Conservation (phyloP, 139 green algal genomes). For the Monoraphidium neglectum region DNA sequence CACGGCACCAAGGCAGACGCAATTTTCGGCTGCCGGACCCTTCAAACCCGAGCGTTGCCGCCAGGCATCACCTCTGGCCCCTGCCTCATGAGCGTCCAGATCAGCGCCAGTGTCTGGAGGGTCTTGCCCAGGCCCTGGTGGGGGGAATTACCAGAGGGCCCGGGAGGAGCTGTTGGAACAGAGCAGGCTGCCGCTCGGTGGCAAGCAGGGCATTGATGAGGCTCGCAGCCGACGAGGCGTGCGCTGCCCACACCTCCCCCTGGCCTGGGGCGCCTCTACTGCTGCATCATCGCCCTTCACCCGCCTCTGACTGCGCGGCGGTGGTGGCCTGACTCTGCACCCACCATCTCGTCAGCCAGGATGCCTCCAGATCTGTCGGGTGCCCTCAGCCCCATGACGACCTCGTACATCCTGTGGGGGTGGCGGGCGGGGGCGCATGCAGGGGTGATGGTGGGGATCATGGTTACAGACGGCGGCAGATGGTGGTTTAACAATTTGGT, state of each 20-base stretch:
- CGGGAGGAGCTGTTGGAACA: background rate
- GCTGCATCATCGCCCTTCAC: too few relatives aligned
- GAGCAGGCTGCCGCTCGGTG: background rate
- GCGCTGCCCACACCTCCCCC: background rate
- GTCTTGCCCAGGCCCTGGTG: constrained; percentile 63
- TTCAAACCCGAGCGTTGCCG: too few relatives aligned
- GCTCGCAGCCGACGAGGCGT: background rate
- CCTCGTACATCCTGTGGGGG: background rate
- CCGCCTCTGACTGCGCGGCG: too few relatives aligned
- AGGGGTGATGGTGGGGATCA: background rate
- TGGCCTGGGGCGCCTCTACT: too few relatives aligned
- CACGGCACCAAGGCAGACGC: too few relatives aligned
- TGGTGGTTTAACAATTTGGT: too few relatives aligned
- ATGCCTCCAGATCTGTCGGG: constrained; percentile 56
- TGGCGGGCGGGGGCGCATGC: too few relatives aligned
- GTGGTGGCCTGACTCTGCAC: too few relatives aligned
- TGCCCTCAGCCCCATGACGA: constrained; percentile 15
- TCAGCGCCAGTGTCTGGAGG: constrained; percentile 76
- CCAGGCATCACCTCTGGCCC: constrained; percentile 47
- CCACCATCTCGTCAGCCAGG: constrained; percentile 85
- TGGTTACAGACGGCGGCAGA: background rate
- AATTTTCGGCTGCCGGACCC: too few relatives aligned
- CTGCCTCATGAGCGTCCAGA: constrained; percentile 82
- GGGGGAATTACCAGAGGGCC: background rate
- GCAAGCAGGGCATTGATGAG: too few relatives aligned